Evolutionary conservation across 495 filamentous ascomycete genomes (phyloP).

Genomic region (Xylaria telfairii): DNA sequence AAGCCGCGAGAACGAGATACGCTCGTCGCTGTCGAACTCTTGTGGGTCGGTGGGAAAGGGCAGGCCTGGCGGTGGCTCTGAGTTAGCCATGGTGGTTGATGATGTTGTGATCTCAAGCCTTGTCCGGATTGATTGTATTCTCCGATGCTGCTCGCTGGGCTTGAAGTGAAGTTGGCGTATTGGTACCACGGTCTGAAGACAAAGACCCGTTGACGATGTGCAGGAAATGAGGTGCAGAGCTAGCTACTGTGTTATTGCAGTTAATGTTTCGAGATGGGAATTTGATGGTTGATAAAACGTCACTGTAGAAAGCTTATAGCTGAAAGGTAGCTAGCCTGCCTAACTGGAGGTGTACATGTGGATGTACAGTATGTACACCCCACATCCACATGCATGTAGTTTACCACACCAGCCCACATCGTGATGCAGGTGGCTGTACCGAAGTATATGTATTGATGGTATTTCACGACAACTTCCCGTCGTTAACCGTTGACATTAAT

Average conservation of each 20-base stretch:
- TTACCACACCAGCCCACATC: no score
- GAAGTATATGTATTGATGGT: not conserved
- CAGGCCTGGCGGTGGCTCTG: conserved; percentile 31
- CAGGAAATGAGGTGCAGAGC: not conserved
- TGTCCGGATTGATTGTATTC: not conserved
- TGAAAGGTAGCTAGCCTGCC: no score
- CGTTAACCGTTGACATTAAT: no score
- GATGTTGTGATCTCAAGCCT: not conserved
- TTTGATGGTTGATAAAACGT: not conserved
- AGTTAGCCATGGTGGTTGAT: conserved; percentile 30
- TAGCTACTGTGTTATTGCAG: not conserved
- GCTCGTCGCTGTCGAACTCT: conserved; percentile 81
- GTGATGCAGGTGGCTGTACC: no score
- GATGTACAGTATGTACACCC: no score
- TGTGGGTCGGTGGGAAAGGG: conserved; percentile 72
- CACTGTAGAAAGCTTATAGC: not conserved
- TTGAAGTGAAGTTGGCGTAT: not conserved
- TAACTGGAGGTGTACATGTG: no score
- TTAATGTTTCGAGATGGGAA: not conserved
- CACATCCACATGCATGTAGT: no score
- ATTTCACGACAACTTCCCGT: no score
- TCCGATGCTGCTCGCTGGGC: not conserved
- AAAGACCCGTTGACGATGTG: not conserved
- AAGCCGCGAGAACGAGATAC: conserved; percentile 83
- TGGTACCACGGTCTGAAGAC: not conserved